Percentiles rank a stretch among this genome's conserved stretches.
phyloP scores from a whole-genome alignment of 2,329 filamentous ascomycete species.

The Cladosporium sp. region DNA sequence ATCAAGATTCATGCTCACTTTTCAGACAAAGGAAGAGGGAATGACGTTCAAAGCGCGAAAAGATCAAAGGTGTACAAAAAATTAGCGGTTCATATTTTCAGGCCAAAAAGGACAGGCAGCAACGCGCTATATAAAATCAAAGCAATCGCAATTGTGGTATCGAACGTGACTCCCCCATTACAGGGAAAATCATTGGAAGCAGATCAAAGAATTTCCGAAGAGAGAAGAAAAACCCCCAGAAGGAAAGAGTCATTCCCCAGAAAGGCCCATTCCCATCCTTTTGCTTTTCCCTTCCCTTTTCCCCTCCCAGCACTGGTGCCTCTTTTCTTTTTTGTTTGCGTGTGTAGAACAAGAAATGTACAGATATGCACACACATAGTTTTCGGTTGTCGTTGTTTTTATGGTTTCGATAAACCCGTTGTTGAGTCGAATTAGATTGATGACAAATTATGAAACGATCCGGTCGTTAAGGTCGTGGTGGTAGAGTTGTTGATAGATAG shows the following conservation, averaged over 20 bases:
- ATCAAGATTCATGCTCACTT: background rate
- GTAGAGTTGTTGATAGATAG: background rate
- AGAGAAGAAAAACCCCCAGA: background rate
- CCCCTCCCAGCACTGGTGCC: background rate
- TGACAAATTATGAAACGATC: conserved; percentile 6
- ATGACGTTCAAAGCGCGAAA: background rate
- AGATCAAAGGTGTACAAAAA: background rate
- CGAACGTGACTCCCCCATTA: conserved; percentile 10
- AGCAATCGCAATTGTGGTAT: conserved; percentile 20
- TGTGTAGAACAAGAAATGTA: background rate
- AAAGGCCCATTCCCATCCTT: background rate
- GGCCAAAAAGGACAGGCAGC: background rate
- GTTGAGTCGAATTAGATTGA: conserved; percentile 5
- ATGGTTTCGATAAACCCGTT: background rate
- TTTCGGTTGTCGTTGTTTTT: no score
- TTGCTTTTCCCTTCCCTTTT: background rate
- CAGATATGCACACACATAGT: background rate
- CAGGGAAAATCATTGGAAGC: conserved; percentile 6
- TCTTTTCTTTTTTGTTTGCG: background rate
- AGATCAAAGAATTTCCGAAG: background rate
- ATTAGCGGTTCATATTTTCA: background rate
- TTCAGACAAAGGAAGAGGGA: background rate
- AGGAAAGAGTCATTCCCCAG: background rate
- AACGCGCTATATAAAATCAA: background rate
- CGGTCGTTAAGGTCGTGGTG: conserved; percentile 8